Conservation (phyloP, 1,284 basidiomycete species). For the Cutaneotrichosporon mucoides region DNA sequence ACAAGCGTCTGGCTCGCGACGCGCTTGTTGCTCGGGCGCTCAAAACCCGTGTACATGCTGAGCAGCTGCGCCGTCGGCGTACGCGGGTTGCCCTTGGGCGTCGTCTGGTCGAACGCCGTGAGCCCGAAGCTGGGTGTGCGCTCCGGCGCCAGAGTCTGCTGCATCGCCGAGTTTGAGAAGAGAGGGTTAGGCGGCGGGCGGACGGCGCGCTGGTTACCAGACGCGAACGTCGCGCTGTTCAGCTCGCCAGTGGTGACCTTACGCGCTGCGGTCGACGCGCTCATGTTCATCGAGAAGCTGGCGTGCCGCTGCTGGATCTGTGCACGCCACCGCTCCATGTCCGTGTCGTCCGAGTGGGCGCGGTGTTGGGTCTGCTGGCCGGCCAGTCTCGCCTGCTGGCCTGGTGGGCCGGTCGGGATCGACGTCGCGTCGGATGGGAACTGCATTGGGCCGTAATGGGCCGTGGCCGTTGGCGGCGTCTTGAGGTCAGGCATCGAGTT, state of each 20-base stretch:
- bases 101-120: conserved; percentile 1
- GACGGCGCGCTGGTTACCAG: background rate
- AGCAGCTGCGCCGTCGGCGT: conserved; percentile 3
- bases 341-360: conserved; percentile 8
- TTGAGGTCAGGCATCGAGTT: conserved; percentile 43
- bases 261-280: conserved; percentile 18
- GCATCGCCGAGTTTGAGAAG: conserved; percentile 30
- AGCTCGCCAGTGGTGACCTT: conserved; percentile 2
- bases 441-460: conserved; percentile 1
- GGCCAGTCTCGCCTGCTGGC: background rate
- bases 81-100: conserved; percentile 5
- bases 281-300: conserved; percentile 25
- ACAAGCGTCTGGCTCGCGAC: conserved; percentile 44
- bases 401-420: background rate
- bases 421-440: background rate
- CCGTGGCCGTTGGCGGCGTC: conserved; percentile 19
- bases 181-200: conserved; percentile 16
- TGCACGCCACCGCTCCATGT: conserved; percentile 33
- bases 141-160: conserved; percentile 48
- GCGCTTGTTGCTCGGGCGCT: conserved; percentile 45
- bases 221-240: conserved; percentile 9
- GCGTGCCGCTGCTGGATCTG: conserved; percentile 39
- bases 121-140: conserved; percentile 40
- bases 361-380: background rate
- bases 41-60: conserved; percentile 13